Percentiles rank a stretch among this genome's conserved stretches.
These are phyloP conservation scores for Curvularia sp. DNA, from an alignment of 2,329 filamentous ascomycete genomes.

Conservation along the genomic window DNA sequence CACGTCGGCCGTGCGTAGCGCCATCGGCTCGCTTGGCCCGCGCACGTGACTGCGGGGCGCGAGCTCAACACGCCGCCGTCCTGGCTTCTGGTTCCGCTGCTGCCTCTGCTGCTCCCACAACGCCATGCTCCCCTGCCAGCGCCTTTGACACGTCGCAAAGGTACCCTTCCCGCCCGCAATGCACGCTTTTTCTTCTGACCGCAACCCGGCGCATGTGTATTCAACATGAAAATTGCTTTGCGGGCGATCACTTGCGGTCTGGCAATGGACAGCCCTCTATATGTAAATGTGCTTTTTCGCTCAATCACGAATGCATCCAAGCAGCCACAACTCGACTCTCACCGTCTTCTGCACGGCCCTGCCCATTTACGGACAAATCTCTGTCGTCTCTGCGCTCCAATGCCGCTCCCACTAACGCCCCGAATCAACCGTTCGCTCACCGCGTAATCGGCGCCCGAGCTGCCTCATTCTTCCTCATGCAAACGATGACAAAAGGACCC, in stretches of 20 bases:
- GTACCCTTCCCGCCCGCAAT: not conserved
- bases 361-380: not conserved
- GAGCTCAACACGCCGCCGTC: not conserved
- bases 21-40: not conserved
- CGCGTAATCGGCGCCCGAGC: conserved; percentile 14
- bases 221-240: conserved; percentile 18
- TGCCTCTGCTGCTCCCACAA: not conserved
- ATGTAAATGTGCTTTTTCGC: conserved; percentile 14
- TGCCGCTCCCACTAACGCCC: conserved; percentile 17
- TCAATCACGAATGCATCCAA: conserved; percentile 9
- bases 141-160: conserved; percentile 11
- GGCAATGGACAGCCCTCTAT: conserved; percentile 17
- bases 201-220: not conserved
- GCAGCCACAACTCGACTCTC: conserved; percentile 3
- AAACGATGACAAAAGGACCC: conserved; percentile 12
- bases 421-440: conserved; percentile 16
- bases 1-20: not conserved
- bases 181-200: conserved; percentile 4
- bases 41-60: conserved; percentile 9
- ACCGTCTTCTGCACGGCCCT: conserved; percentile 14
- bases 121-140: not conserved
- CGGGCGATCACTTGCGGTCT: conserved; percentile 26
- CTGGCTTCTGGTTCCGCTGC: not conserved
- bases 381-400: conserved; percentile 2
- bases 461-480: conserved; percentile 14